Conservation (phyloP, 139 green algal genomes). For the Chlorella ohadii region DNA sequence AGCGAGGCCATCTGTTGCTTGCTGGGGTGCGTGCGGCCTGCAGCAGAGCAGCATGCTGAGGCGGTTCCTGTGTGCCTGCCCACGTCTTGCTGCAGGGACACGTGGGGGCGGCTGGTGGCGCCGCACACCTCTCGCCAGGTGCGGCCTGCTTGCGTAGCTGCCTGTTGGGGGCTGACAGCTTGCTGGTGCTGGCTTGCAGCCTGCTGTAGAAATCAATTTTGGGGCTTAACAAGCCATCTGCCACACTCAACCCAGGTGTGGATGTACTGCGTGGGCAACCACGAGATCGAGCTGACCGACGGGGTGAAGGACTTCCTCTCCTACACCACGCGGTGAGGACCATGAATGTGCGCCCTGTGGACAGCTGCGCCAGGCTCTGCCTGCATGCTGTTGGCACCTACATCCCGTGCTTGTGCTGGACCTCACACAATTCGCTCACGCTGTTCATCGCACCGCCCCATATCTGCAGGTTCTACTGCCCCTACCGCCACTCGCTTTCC, state of each 20-base stretch:
- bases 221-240: too few species aligned
- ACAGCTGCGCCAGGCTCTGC: background rate
- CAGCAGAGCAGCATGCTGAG: background rate
- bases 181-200: too few species aligned
- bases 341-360: too few species aligned
- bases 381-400: too few species aligned
- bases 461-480: conserved; percentile 47
- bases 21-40: too few species aligned
- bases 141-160: background rate
- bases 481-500: conserved; percentile 45
- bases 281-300: conserved; percentile 63
- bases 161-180: too few species aligned
- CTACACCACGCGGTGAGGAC: background rate
- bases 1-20: background rate
- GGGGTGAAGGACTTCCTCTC: conserved; percentile 2
- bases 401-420: too few species aligned
- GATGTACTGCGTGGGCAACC: conserved; percentile 77
- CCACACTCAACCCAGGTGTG: conserved; percentile 47
- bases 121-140: conserved; percentile 44
- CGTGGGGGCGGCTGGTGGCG: conserved; percentile 68
- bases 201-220: too few species aligned
- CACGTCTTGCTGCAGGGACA: conserved; percentile 69
- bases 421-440: too few species aligned
- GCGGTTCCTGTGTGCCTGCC: background rate
- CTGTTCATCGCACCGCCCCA: too few species aligned